Evolutionary conservation across 352 stramenopile species (phyloP).

Genomic region (Globisporangium mamillatum): DNA sequence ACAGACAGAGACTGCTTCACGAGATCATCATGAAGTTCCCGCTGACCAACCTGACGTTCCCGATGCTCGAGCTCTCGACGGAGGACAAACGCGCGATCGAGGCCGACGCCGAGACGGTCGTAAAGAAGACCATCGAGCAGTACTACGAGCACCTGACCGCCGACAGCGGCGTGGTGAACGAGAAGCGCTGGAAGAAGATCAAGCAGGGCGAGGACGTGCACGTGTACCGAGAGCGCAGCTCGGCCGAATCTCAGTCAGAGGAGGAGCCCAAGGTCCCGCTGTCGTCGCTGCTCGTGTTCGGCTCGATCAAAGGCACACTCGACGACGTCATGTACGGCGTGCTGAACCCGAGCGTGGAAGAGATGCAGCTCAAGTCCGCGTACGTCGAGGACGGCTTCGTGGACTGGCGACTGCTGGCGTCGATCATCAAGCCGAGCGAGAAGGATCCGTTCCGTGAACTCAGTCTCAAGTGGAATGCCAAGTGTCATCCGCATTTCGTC

Average conservation of each 20-base stretch:
- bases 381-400: slow-evolving; percentile 38
- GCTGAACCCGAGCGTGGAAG: slow-evolving; percentile 20
- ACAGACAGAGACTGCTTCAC: no score
- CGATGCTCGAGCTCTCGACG: background rate
- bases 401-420: slow-evolving; percentile 40
- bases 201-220: background rate
- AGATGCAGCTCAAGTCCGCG: no score
- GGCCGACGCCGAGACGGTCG: background rate
- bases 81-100: slow-evolving; percentile 3
- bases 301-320: slow-evolving; percentile 28
- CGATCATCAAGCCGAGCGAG: slow-evolving; percentile 29
- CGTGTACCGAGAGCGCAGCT: slow-evolving; percentile 6
- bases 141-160: slow-evolving; percentile 18
- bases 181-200: slow-evolving; percentile 36
- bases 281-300: no score
- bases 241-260: slow-evolving; percentile 21
- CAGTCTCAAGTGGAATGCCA: slow-evolving; percentile 52
- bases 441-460: slow-evolving; percentile 45
- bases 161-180: slow-evolving; percentile 30
- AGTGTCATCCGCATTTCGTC: slow-evolving; percentile 32
- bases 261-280: slow-evolving; percentile 27
- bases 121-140: slow-evolving; percentile 1
- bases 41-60: slow-evolving; percentile 5
- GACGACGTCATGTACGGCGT: slow-evolving; percentile 47
- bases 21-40: slow-evolving; percentile 15